Conservation (phyloP, 805 yeast genomes). For the Candida vaughaniae region DNA sequence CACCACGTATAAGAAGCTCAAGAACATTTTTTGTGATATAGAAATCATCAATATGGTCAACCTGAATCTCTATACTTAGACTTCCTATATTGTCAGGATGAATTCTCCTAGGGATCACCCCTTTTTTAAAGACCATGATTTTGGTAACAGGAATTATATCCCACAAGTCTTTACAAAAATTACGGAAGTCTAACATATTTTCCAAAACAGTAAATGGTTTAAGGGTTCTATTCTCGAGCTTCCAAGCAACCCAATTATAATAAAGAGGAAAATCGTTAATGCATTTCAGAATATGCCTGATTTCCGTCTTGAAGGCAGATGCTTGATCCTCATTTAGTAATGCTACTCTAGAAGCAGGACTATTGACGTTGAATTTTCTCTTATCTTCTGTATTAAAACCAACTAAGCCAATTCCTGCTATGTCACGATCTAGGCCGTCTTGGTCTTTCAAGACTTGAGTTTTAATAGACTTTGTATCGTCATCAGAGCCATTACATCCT, state of each 20-base stretch:
- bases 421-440: neutral
- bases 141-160: slow-evolving; percentile 6
- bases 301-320: slow-evolving; percentile 12
- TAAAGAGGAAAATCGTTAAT: slow-evolving; percentile 16
- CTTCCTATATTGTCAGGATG: slow-evolving; percentile 13
- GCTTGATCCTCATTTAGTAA: slow-evolving; percentile 13
- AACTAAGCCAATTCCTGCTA: neutral
- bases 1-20: slow-evolving; percentile 12
- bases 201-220: neutral
- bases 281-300: slow-evolving; percentile 9
- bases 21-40: slow-evolving; percentile 12
- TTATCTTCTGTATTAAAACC: neutral
- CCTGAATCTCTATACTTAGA: slow-evolving; percentile 18
- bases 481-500: too few species aligned
- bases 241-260: slow-evolving; percentile 16
- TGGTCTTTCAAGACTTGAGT: too few species aligned
- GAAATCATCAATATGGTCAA: slow-evolving; percentile 10
- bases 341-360: slow-evolving; percentile 20
- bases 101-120: slow-evolving; percentile 15
- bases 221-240: neutral
- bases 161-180: neutral
- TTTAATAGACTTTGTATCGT: too few species aligned
- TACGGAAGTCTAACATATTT: slow-evolving; percentile 5
- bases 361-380: slow-evolving; percentile 1
- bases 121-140: slow-evolving; percentile 16